Conservation (phyloP, 805 yeast species). For the Hanseniaspora clermontiae region DNA sequence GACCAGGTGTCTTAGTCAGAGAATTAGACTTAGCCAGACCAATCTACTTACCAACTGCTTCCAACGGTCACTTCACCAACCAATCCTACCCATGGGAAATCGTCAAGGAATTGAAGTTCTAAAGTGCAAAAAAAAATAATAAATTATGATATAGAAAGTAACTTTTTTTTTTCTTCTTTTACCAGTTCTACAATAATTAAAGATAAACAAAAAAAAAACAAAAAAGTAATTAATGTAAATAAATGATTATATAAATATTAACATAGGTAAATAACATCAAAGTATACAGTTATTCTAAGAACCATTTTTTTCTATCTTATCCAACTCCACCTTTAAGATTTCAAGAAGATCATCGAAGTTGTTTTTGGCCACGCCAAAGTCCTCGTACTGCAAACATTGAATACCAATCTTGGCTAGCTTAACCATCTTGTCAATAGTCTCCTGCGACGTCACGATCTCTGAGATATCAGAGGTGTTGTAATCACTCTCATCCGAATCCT, state of each 20-base stretch:
- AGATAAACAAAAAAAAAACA: background rate
- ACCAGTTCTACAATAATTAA: too few relatives aligned
- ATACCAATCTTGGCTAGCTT: slow-evolving; percentile 11
- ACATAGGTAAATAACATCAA: background rate
- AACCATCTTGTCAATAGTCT: slow-evolving; percentile 11
- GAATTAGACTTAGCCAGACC: slow-evolving; percentile 98
- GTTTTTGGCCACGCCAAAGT: slow-evolving; percentile 2
- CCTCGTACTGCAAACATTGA: slow-evolving; percentile 12
- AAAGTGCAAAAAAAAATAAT: slow-evolving; percentile 20
- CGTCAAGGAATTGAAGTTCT: slow-evolving; percentile 66
- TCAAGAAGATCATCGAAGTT: background rate
- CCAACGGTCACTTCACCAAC: slow-evolving; percentile 99
- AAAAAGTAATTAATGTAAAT: background rate
- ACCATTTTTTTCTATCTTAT: background rate
- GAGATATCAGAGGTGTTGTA: slow-evolving; percentile 10
- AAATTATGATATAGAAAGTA: background rate
- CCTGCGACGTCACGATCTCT: slow-evolving; percentile 6
- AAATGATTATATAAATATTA: background rate
- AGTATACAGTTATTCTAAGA: background rate
- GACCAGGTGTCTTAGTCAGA: slow-evolving; percentile 98
- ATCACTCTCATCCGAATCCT: background rate
- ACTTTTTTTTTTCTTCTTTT: background rate
- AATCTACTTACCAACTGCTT: slow-evolving; percentile 96
- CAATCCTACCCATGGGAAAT: slow-evolving; percentile 98
- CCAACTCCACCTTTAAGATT: background rate